Evolutionary conservation across 352 stramenopile genomes (phyloP), one percentile per base, ranked within the genome.

Genomic region (Pythium sukuiense): DNA sequence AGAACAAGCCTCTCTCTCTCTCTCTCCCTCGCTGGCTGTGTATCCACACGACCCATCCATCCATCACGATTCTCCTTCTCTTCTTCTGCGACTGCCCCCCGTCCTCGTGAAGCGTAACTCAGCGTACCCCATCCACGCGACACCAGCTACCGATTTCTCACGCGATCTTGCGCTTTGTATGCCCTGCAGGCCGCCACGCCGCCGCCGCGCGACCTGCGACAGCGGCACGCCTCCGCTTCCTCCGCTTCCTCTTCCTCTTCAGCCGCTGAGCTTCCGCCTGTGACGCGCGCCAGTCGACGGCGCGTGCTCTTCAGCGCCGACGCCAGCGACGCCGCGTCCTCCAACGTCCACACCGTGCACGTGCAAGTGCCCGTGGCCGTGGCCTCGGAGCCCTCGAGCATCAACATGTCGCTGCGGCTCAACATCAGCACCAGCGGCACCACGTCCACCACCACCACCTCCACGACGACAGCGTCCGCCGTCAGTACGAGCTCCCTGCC

Each of bases 391-490:
- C 48, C 63, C 27, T 32, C 63, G 9, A 70, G 30, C 24, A 70
- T 70, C 56, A 70, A 65, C 50, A 70, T 65, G 63, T 70, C 63
- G 39, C 9, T 65, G 37, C 63, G 43, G n/a, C 30, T 65, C 18
- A 70, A 70, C 49, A 65, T 65, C 50, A 69, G 54, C 41, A 39
- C 62, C 0, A 69, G 16, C 41, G 43, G 54, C 30, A 61, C 1
- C 24, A 43, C 50, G 11, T 24, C 52, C 13, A 41, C 45, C 20
- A 45, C 20, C 3, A 16, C 24, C 6, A 45, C 30, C 16, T 58
- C 46, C 9, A 26, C 59, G 26, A 41, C 20, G 2, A 29, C 46
- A 8, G 11, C 58, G 29, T 32, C 60, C 50, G n/a, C 27, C 18
- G 32, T 30, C 8, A 52, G 37, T 14, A 57, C 18, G 12, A 27